Conservation (phyloP, 1,139 yeast genomes). For the Starmera stellimalicola region DNA sequence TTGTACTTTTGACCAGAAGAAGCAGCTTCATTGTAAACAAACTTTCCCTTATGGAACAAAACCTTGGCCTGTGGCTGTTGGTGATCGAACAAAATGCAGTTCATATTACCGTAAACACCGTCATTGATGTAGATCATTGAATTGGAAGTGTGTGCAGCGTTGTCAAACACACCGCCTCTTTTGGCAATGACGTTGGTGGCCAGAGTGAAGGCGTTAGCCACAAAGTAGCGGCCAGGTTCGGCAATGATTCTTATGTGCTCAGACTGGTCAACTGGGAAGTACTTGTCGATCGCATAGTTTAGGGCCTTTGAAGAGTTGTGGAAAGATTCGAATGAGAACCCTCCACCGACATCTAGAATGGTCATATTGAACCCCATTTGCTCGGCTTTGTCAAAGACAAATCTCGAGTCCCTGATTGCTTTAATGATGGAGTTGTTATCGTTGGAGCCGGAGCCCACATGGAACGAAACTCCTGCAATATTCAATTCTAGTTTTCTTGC, state of each 20-base stretch:
- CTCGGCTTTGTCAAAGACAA: slow-evolving; percentile 45
- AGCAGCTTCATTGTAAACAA: slow-evolving; percentile 31
- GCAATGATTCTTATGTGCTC: slow-evolving; percentile 57
- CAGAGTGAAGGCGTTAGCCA: slow-evolving; percentile 76
- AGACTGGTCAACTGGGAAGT: slow-evolving; percentile 40
- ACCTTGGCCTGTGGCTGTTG: slow-evolving; percentile 68
- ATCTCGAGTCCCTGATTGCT: slow-evolving; percentile 66
- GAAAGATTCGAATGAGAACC: slow-evolving; percentile 68
- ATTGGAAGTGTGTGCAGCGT: slow-evolving; percentile 19
- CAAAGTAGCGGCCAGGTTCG: slow-evolving; percentile 92
- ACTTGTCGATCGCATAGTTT: slow-evolving; percentile 41
- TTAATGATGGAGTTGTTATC: slow-evolving; percentile 59
- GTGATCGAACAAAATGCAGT: slow-evolving; percentile 89
- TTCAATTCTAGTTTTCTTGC: slow-evolving; percentile 56
- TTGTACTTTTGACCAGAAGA: slow-evolving; percentile 18
- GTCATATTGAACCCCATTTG: slow-evolving; percentile 39
- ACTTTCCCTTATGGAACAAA: slow-evolving; percentile 43
- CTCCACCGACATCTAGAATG: slow-evolving; percentile 87
- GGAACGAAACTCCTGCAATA: slow-evolving; percentile 86
- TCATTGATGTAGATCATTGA: slow-evolving; percentile 74
- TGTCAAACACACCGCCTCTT: slow-evolving; percentile 35
- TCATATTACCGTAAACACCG: slow-evolving; percentile 93
- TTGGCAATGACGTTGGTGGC: slow-evolving; percentile 82
- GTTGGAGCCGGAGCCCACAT: slow-evolving; percentile 90
- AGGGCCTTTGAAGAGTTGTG: slow-evolving; percentile 52